Evolutionary conservation across 495 filamentous ascomycete genomes (phyloP).

Genomic region (Daldinia loculata): DNA sequence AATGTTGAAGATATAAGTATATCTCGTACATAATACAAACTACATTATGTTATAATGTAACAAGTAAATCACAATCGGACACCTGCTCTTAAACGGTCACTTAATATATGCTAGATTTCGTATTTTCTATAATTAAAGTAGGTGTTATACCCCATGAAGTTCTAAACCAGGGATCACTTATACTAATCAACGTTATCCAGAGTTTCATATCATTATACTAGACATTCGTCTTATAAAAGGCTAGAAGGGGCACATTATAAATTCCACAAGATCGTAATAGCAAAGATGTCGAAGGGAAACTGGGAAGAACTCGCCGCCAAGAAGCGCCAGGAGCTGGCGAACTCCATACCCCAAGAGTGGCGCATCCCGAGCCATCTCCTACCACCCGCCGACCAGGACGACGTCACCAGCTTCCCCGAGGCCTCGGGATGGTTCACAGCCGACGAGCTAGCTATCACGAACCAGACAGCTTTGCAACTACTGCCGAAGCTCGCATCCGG

Average conservation of each 20-base stretch:
- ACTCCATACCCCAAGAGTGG: conserved; percentile 53
- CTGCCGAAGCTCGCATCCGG: conserved; percentile 44
- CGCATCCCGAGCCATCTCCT: conserved; percentile 51
- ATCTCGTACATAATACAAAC: not conserved
- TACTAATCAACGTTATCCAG: not conserved
- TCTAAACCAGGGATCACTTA: too few species aligned
- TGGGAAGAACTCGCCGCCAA: conserved; percentile 52
- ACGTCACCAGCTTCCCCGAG: conserved; percentile 52
- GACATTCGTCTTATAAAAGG: not conserved
- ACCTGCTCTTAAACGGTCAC: not conserved
- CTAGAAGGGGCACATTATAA: not conserved
- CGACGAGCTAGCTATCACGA: conserved; percentile 49
- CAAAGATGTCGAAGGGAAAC: conserved; percentile 30
- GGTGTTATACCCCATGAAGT: not conserved
- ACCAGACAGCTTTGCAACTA: conserved; percentile 40
- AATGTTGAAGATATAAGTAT: not conserved
- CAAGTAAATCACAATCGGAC: not conserved
- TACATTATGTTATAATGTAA: not conserved
- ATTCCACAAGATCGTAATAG: not conserved
- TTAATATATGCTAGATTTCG: not conserved
- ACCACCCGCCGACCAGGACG: conserved; percentile 49
- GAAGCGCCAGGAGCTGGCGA: conserved; percentile 48
- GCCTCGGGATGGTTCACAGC: conserved; percentile 50
- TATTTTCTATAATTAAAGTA: not conserved
- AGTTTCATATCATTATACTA: not conserved